Evolutionary conservation across 495 filamentous ascomycete species (phyloP), one percentile per base, ranked within the genome.

Genomic region (Neurospora sp.): DNA sequence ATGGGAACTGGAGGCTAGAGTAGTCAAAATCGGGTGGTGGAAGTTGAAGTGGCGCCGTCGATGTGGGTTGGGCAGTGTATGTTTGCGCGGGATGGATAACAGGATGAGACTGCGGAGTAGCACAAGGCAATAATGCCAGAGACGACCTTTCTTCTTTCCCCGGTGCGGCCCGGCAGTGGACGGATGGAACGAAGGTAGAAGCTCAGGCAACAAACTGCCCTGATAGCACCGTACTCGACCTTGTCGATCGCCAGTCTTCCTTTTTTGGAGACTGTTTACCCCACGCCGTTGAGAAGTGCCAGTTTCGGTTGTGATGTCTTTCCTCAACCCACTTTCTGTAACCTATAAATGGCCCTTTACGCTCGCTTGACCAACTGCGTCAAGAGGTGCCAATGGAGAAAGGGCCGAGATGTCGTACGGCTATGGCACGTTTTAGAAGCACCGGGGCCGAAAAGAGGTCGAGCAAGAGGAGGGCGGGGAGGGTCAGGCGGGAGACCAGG

Each of bases 21-120:
- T 73, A 70, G 46, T 54, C 72, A 74, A 72, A 46, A 60, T 27
- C 70, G 76, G 76, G 76, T 71, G 74, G 74, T 71, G 44, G 42
- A 54, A 66, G 72, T 74, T 49, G 35, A 70, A 38, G 74, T 38
- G 44, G 40, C 35, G 37, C 72, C 20, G 75, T 74, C 38, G 69
- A 40, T 39, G 46, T 40, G 74, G 20, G 70, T 77, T 81, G 79
- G 66, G 78, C 77, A 76, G 78, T 76, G 78, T n/a, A 35, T 66
- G 54, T 35, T 66, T 66, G 27, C 42, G 27, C 23, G 27, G 54
- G 54, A 71, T 74, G 75, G 71, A 72, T 54, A 73, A 72, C 60
- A 66, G 71, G 74, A 73, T 74, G 46, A 70, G 71, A 62, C 73
- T 41, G 37, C 39, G 39, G 23, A 44, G 70, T 42, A 39, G 70